Percentiles rank a stretch among this genome's conserved stretches.
Conservation (phyloP, 2,329 filamentous ascomycete genomes). For the Fusarium sp. region DNA sequence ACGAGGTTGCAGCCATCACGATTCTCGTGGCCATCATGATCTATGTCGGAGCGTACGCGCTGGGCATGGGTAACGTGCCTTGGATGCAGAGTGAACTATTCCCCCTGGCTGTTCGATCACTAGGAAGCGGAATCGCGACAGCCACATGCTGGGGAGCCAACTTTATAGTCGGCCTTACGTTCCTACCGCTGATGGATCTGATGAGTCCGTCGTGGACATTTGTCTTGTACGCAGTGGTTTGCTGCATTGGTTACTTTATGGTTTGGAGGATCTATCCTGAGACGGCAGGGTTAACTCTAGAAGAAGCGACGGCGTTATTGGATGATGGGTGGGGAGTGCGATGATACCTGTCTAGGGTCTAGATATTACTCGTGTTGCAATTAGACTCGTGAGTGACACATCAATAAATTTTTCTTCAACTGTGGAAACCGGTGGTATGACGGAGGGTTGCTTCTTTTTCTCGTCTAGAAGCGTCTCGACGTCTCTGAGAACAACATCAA, state of each 20-base stretch:
- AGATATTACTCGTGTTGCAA: neutral
- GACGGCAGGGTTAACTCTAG: constrained; percentile 83
- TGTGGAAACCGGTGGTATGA: neutral
- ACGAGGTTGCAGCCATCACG: constrained; percentile 58
- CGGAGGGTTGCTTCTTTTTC: constrained; percentile 12
- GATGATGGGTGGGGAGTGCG: constrained; percentile 79
- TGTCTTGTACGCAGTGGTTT: constrained; percentile 80
- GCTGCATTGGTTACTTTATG: constrained; percentile 73
- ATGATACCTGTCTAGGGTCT: constrained; percentile 44
- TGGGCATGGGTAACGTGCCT: constrained; percentile 90
- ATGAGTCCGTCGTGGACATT: constrained; percentile 84
- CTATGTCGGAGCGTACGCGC: constrained; percentile 87
- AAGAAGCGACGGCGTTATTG: constrained; percentile 81
- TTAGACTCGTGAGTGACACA: constrained; percentile 6
- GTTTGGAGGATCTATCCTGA: constrained; percentile 87
- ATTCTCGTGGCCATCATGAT: constrained; percentile 82
- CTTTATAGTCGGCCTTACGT: constrained; percentile 86
- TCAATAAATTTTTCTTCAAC: neutral
- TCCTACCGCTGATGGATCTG: constrained; percentile 86
- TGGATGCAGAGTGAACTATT: constrained; percentile 98
- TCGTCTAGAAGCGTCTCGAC: constrained; percentile 16
- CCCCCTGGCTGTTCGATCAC: constrained; percentile 77
- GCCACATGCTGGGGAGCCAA: constrained; percentile 91
- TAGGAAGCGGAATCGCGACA: constrained; percentile 80
- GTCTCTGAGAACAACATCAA: constrained; percentile 14